phyloP scores from a whole-genome alignment of 768 basidiomycete genomes.

The Trametopsis cervina region DNA sequence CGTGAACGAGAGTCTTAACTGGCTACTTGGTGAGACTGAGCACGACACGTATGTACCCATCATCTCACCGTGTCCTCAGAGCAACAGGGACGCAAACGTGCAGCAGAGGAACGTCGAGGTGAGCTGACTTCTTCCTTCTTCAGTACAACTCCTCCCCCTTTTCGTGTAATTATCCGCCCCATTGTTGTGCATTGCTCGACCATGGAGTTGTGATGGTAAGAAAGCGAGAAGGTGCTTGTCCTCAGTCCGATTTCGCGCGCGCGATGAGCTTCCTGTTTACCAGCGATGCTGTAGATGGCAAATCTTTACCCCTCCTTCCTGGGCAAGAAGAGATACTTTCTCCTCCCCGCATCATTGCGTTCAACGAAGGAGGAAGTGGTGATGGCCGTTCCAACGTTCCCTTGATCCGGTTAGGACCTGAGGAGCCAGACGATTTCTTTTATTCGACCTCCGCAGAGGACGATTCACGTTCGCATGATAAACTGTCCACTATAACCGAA shows the following conservation, averaged over 20 bases:
- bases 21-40: slow-evolving; percentile 57
- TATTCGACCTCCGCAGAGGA: slow-evolving; percentile 8
- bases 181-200: neutral
- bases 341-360: too few relatives aligned
- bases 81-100: slow-evolving; percentile 56
- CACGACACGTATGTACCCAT: neutral
- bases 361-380: slow-evolving; percentile 1
- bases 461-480: neutral
- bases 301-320: slow-evolving; percentile 21
- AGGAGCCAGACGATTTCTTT: slow-evolving; percentile 8
- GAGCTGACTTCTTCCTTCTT: slow-evolving; percentile 39
- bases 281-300: slow-evolving; percentile 8
- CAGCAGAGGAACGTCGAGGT: slow-evolving; percentile 80
- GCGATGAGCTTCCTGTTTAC: neutral
- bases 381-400: slow-evolving; percentile 17
- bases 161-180: slow-evolving; percentile 15
- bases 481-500: slow-evolving; percentile 55
- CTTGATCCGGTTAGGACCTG: slow-evolving; percentile 15
- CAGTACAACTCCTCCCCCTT: slow-evolving; percentile 21
- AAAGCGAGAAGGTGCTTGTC: slow-evolving; percentile 24
- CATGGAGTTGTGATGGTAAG: slow-evolving; percentile 4
- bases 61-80: slow-evolving; percentile 33
- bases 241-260: neutral
- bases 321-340: slow-evolving; percentile 3
- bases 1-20: slow-evolving; percentile 66